Evolutionary conservation across 2,329 filamentous ascomycete species (phyloP), one percentile per base, ranked within the genome.

Genomic region (Corynespora cassiicola): DNA sequence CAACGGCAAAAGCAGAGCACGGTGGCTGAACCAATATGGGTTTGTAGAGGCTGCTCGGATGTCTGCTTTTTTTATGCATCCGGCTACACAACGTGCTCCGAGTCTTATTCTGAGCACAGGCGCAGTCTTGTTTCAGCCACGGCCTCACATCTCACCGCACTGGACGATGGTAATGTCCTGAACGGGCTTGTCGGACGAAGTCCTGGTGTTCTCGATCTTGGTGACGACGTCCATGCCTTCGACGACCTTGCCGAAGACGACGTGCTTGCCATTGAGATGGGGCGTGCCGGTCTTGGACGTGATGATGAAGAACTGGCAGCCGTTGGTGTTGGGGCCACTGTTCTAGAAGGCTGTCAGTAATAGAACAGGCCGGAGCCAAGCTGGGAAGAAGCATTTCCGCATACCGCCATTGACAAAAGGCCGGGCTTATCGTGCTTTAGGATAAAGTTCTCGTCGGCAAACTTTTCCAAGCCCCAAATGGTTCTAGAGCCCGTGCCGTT

Each of bases 281-380:
- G 90, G 89, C 0, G 92, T 94, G 5, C 87, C 78, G 16, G 45
- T 51, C 33, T 54, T 51, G 2, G 87, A 87, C 0, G 88, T 94
- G 2, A 91, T 96, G 74, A 97, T 92, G 78, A 99, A 99, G 77
- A 99, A 99, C 65, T 97, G 94, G 43, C 84, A 90, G 23, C 94
- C 94, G 69, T 97, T 97, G 52, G 88, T 92, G 71, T 96, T 87
- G 36, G 88, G 87, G 1, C 92, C 92, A 18, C 88, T 87, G 66
- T 96, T 96, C 86, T 94, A 47, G 20, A 9, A 24, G 16, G 9
- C 4, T 8, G 27, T 47, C 31, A 49, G 44, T 14, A 21, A 27
- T 6, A 22, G 31, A 17, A 7, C 18, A 21, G 19, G 9, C 7
- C 9, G n/a, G 23, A 29, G 5, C 12, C 17, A 27, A 8, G 9